Base-by-base conservation (phyloP, 345 rosid species). In the Cardiospermum halicacabum region DNA sequence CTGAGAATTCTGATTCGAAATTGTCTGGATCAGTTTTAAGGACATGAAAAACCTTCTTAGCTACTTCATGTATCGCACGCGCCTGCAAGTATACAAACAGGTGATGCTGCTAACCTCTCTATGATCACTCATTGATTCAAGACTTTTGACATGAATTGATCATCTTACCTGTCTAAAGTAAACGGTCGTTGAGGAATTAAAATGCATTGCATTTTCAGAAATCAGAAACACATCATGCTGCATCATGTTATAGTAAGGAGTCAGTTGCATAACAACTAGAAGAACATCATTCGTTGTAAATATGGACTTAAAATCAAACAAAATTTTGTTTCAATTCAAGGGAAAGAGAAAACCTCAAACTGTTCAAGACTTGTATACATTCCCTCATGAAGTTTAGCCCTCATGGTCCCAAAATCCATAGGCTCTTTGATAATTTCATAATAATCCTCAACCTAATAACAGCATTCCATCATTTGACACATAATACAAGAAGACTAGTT, bases 331-430 rank as follows among this genome's bases (percentile, higher is more conserved):
- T 24, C 37, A n/a, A n/a, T n/a, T n/a, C 53, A 42, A 45, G 73
- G 62, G 48, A 53, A 56, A 59, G 58, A 68, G 51, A 71, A 67
- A 53, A 84, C 93, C 93, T 87, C 86, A 73, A 84, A 84, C 67
- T 84, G 85, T 62, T 79, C 75, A 30, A 87, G 76, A 69, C 68
- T 76, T 30, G 37, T 66, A 65, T 87, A 87, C 90, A 87, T 79
- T 67, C 88, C 93, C 69, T 87, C 93, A 43, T 87, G 93, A 73
- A 87, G 90, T 75, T 84, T 87, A 68, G 93, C 93, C 64, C 90
- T 87, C 86, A 87, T 84, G 42, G 93, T 87, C 50, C 93, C 90
- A 28, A 87, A 87, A 67, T 87, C 88, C 93, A 87, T 87, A 22
- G 93, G 88, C 74, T 84, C 88, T 62, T 81, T 68, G 61, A 84